These are phyloP conservation scores for Bjerkandera adusta DNA, from an alignment of 1,284 basidiomycete species.

Conservation along the genomic window DNA sequence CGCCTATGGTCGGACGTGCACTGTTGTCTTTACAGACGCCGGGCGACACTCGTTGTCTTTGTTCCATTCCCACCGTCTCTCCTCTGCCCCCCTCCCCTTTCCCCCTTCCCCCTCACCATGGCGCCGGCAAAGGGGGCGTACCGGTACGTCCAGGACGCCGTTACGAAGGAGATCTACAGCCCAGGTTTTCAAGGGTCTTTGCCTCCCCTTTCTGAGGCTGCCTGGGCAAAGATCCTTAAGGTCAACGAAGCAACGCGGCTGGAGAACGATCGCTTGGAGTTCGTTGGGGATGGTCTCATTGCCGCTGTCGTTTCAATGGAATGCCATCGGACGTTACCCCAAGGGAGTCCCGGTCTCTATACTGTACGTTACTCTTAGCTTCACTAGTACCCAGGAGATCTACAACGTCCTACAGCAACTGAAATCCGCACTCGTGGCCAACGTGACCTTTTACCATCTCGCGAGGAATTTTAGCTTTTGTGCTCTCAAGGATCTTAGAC, in stretches of 20 bases:
- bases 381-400: not conserved
- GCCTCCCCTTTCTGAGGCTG: slow-evolving; percentile 27
- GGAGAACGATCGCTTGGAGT: slow-evolving; percentile 33
- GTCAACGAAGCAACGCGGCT: slow-evolving; percentile 1
- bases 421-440: slow-evolving; percentile 28
- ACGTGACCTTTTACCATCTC: slow-evolving; percentile 29
- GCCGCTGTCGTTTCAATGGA: no score
- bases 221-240: slow-evolving; percentile 27
- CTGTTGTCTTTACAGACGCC: not conserved
- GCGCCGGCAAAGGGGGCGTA: not conserved
- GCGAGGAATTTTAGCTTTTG: slow-evolving; percentile 32
- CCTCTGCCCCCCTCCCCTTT: not conserved
- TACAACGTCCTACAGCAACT: slow-evolving; percentile 18
- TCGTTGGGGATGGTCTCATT: slow-evolving; percentile 34
- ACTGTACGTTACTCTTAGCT: slow-evolving; percentile 24
- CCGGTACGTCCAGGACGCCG: slow-evolving; percentile 22
- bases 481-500: slow-evolving; percentile 22
- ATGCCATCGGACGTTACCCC: no score
- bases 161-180: slow-evolving; percentile 20
- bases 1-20: slow-evolving; percentile 3
- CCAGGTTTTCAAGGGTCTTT: slow-evolving; percentile 26
- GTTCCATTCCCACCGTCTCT: not conserved
- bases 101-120: not conserved
- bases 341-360: slow-evolving; percentile 27
- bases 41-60: not conserved